Evolutionary conservation across 805 yeast species (phyloP).

Genomic region (Pichia occidentalis): DNA sequence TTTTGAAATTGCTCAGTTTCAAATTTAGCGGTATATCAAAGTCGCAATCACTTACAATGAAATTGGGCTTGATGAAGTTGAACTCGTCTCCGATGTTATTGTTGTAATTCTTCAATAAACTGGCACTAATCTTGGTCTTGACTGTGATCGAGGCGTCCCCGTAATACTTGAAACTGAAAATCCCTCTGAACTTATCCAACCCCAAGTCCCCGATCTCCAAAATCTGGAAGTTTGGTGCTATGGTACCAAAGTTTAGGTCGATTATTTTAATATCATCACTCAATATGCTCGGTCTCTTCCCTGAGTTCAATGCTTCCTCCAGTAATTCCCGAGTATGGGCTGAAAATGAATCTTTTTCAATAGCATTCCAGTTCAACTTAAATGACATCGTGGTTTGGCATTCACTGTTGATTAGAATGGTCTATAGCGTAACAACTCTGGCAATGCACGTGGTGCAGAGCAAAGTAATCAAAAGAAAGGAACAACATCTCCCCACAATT

Average conservation of each 20-base stretch:
- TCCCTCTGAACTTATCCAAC: constrained; percentile 70
- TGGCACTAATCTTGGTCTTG: constrained; percentile 78
- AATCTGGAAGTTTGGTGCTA: constrained; percentile 70
- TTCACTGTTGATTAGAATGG: background rate
- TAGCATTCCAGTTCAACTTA: constrained; percentile 68
- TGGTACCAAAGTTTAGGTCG: constrained; percentile 66
- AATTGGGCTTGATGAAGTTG: constrained; percentile 62
- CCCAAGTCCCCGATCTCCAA: constrained; percentile 79
- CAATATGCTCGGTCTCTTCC: constrained; percentile 61
- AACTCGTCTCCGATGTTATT: constrained; percentile 25
- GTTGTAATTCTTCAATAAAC: constrained; percentile 64
- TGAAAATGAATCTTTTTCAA: constrained; percentile 58
- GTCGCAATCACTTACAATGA: constrained; percentile 57
- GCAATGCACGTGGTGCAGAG: background rate
- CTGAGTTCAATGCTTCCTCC: constrained; percentile 68
- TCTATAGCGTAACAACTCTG: too few species aligned
- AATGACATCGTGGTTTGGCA: constrained; percentile 54
- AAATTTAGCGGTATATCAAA: constrained; percentile 76
- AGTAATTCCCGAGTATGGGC: constrained; percentile 58
- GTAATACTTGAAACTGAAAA: constrained; percentile 65
- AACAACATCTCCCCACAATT: too few species aligned
- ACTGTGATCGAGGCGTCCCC: constrained; percentile 74
- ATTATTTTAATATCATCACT: constrained; percentile 63
- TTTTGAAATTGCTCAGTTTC: constrained; percentile 60
- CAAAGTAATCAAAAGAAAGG: too few species aligned